Evolutionary conservation across 2,329 filamentous ascomycete genomes (phyloP).

Genomic region (Paecilomyces fulvus): DNA sequence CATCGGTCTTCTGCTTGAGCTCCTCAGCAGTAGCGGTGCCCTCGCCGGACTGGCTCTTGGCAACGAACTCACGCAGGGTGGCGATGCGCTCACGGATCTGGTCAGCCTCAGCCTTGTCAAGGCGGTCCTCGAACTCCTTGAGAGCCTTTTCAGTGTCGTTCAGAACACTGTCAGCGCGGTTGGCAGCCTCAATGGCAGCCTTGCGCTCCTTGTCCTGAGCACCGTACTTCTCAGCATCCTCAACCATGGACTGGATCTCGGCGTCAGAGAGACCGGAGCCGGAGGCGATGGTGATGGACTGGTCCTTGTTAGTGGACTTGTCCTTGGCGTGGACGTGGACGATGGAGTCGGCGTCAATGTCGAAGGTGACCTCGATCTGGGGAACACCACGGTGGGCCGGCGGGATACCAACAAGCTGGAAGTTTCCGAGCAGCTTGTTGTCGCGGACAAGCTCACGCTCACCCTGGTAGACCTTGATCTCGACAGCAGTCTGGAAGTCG

Average conservation of each 20-base stretch:
- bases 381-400: conserved; percentile 94
- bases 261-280: conserved; percentile 91
- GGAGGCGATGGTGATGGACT: conserved; percentile 97
- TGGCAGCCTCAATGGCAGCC: conserved; percentile 87
- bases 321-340: conserved; percentile 98
- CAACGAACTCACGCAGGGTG: conserved; percentile 76
- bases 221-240: conserved; percentile 94
- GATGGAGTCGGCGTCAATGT: conserved; percentile 96
- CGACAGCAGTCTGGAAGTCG: conserved; percentile 96
- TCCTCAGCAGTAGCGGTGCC: conserved; percentile 75
- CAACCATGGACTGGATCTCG: conserved; percentile 96
- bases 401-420: conserved; percentile 96
- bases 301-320: conserved; percentile 98
- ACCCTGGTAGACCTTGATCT: conserved; percentile 99
- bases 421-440: conserved; percentile 98
- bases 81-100: conserved; percentile 90
- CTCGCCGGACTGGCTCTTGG: conserved; percentile 92
- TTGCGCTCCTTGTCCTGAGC: conserved; percentile 96
- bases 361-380: conserved; percentile 96
- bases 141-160: conserved; percentile 98
- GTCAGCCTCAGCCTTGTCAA: conserved; percentile 94
- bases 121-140: conserved; percentile 90
- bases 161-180: conserved; percentile 90
- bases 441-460: conserved; percentile 98
- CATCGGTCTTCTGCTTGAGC: conserved; percentile 97